Evolutionary conservation across 176 grass and related monocot genomes (phyloP).

Genomic region (Bothriochloa decipiens): DNA sequence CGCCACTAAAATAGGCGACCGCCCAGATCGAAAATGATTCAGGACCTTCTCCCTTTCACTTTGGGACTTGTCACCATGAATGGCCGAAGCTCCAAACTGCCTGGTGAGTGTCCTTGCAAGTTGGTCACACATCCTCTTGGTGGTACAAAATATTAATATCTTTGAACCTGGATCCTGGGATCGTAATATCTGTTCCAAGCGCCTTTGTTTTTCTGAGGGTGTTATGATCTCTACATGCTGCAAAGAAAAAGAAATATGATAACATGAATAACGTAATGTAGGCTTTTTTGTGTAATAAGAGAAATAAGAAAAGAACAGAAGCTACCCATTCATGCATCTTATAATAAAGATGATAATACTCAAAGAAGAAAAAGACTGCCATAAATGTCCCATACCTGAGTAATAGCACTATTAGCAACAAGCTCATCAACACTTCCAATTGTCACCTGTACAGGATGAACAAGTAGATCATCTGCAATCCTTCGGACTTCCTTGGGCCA

Average conservation of each 20-base stretch:
- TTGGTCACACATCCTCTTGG: conserved; percentile 97
- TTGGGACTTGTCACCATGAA: conserved; percentile 98
- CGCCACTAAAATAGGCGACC: conserved; percentile 85
- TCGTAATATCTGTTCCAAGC: conserved; percentile 89
- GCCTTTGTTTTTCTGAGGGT: conserved; percentile 75
- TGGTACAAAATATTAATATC: conserved; percentile 94
- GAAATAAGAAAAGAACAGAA: not conserved
- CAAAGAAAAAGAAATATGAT: conserved; percentile 20
- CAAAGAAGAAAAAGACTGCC: not conserved
- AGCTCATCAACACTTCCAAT: conserved; percentile 95
- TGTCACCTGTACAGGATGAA: conserved; percentile 91
- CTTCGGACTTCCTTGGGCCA: conserved; percentile 96
- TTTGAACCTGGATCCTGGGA: conserved; percentile 88
- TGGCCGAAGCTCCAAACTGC: conserved; percentile 82
- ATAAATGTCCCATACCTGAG: conserved; percentile 62
- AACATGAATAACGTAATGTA: conserved; percentile 12
- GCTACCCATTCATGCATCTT: conserved; percentile 1
- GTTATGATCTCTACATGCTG: conserved; percentile 89
- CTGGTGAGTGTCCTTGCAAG: conserved; percentile 71
- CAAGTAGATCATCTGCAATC: conserved; percentile 92
- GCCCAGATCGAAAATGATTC: conserved; percentile 79
- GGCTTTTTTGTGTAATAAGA: not conserved
- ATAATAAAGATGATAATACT: conserved; percentile 27
- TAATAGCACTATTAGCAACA: conserved; percentile 96
- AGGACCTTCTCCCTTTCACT: conserved; percentile 93